Base-by-base conservation (phyloP, 306 rosid species). In the Urtica urens region DNA sequence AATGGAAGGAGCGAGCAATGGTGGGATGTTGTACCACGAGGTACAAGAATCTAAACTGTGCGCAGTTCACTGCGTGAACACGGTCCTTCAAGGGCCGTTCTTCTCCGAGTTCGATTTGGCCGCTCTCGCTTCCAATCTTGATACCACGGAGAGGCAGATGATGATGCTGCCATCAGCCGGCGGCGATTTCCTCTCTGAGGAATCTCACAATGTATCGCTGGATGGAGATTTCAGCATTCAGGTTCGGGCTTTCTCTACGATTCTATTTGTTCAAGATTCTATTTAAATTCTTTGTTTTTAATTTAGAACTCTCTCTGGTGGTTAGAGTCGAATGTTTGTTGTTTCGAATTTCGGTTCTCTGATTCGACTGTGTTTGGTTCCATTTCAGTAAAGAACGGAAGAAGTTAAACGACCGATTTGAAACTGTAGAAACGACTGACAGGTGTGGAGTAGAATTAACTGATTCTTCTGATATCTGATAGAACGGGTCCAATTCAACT, bases 181-280 rank as follows among this genome's bases (percentile, higher is more conserved):
- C 27, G 87, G 78, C 15, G 88, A 84, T 73, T 90, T 90, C 38
- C 83, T 81, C 37, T 57, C 82, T 52, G 76, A 66, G 56, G 93
- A 86, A 66, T 86, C 97, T 10, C 97, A 90, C 55, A 84, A 90
- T 29, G 97, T 90, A 57, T 90, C 97, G 42, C 66, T 90, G 53
- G 97, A 78, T 22, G 95, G 97, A 1, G 97, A 90, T 84, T 90
- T 90, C 77, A 90, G 95, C 24, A 90, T 90, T 65, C 97, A 90
- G 97, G 95, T 88, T 55, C 58, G 22, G 10, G n/a, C 51, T 54
- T 35, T 23, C 8, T 21, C 40, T 15, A 1, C 38, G 19, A 26
- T 14, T 35, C 28, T 13, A 7, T 48, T 16, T n/a, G n/a, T n/a
- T n/a, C n/a, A n/a, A n/a, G n/a, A n/a, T n/a, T n/a, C n/a, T n/a